A percentile compares a stretch with the other conserved stretches of the same genome.
phyloP scores from a whole-genome alignment of 768 basidiomycete genomes.

The Trametes elegans region DNA sequence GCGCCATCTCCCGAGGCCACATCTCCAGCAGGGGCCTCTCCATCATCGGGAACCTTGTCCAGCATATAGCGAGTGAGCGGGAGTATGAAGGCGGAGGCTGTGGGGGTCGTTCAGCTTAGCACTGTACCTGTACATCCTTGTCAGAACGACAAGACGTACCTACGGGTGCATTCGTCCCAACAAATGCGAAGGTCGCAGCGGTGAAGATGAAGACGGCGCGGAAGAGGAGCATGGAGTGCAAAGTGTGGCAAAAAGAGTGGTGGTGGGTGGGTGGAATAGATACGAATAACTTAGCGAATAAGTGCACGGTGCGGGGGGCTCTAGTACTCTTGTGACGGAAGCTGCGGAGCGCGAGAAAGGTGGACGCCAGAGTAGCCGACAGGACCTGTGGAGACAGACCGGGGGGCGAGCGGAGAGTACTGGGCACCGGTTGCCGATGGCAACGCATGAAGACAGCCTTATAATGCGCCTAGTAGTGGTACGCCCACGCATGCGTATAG shows the following conservation, averaged over 20 bases:
- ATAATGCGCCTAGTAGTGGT: not conserved
- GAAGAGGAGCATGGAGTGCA: constrained; percentile 14
- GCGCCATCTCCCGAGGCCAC: not conserved
- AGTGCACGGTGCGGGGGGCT: not conserved
- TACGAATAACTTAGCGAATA: constrained; percentile 19
- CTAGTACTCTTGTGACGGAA: not conserved
- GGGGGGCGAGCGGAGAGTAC: constrained; percentile 4
- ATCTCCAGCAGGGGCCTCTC: not conserved
- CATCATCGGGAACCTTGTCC: constrained; percentile 11
- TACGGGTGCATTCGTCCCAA: not conserved
- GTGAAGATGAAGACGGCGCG: constrained; percentile 22
- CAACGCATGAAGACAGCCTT: constrained; percentile 9
- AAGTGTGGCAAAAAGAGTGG: constrained; percentile 16
- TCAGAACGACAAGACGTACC: not conserved
- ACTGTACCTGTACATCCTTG: not conserved
- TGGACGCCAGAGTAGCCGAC: not conserved
- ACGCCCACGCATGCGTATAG: not conserved
- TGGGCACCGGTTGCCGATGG: constrained; percentile 12
- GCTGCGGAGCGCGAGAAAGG: constrained; percentile 2
- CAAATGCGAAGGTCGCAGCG: constrained; percentile 14
- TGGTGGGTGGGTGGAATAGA: constrained; percentile 17
- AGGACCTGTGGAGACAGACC: constrained; percentile 1
- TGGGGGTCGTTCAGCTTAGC: not conserved
- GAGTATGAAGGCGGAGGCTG: constrained; percentile 13
- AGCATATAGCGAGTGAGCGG: constrained; percentile 17